Evolutionary conservation across 306 rosid genomes (phyloP).

Genomic region (Pyrus bretschneideri): DNA sequence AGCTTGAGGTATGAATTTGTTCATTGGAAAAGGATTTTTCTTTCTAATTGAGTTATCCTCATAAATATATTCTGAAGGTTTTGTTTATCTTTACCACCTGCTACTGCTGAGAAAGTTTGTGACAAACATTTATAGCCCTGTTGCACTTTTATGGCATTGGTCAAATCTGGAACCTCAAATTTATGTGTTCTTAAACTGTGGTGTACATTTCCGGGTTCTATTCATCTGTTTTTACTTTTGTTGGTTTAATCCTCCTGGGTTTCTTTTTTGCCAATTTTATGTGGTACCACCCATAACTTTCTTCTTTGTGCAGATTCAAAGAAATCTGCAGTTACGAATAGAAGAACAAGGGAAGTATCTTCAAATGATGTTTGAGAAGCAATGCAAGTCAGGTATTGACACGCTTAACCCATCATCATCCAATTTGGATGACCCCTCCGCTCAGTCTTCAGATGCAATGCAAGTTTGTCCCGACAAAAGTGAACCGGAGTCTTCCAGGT

Average conservation of each 20-base stretch:
- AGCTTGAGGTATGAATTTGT: constrained; percentile 72
- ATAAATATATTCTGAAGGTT: not conserved
- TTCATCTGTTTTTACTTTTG: not conserved
- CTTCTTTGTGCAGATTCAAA: constrained; percentile 52
- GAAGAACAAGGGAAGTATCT: constrained; percentile 97
- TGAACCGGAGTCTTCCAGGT: constrained; percentile 44
- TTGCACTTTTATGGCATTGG: not conserved
- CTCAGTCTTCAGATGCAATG: constrained; percentile 33
- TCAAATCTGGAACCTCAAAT: not conserved
- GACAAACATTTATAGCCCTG: not conserved
- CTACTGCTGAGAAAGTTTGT: not conserved
- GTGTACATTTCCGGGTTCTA: not conserved
- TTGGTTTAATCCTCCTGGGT: not conserved
- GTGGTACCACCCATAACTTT: not conserved
- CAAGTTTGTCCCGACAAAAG: constrained; percentile 42
- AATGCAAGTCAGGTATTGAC: constrained; percentile 40
- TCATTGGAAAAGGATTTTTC: constrained; percentile 11
- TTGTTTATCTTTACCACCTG: not conserved
- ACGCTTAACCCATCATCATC: constrained; percentile 28
- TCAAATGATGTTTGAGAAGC: constrained; percentile 96
- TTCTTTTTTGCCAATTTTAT: not conserved
- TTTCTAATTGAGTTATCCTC: constrained; percentile 6
- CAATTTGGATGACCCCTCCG: constrained; percentile 36
- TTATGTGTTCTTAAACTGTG: not conserved
- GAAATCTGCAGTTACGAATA: constrained; percentile 90